Evolutionary conservation across 2,329 filamentous ascomycete genomes (phyloP).

Genomic region (Xylaria arbuscula): DNA sequence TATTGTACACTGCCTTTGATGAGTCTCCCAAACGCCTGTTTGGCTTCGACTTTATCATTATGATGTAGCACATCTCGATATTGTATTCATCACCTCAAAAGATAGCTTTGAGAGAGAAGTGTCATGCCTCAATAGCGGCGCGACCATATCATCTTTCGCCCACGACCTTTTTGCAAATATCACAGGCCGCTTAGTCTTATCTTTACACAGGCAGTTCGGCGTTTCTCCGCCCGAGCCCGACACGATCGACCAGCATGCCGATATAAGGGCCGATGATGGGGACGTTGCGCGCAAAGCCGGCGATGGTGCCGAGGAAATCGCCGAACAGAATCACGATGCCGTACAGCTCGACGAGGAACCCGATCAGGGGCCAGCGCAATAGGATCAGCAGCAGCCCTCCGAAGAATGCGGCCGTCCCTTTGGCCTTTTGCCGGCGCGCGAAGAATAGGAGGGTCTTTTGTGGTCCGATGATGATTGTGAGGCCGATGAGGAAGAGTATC

Average conservation of each 20-base stretch:
- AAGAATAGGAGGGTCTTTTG: slow-evolving; percentile 95
- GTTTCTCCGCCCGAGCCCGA: slow-evolving; percentile 75
- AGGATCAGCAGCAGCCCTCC: slow-evolving; percentile 86
- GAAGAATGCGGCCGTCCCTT: slow-evolving; percentile 90
- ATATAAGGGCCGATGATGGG: slow-evolving; percentile 91
- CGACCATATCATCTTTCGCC: neutral
- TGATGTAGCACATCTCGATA: slow-evolving; percentile 31
- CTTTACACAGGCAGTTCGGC: slow-evolving; percentile 79
- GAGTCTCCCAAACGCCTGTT: slow-evolving; percentile 19
- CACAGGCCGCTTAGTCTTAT: neutral
- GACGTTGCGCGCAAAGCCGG: slow-evolving; percentile 84
- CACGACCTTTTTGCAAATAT: neutral
- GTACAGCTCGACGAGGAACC: slow-evolving; percentile 91
- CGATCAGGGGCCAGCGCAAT: slow-evolving; percentile 88
- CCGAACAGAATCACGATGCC: slow-evolving; percentile 94
- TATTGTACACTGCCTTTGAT: slow-evolving; percentile 31
- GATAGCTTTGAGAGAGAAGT: slow-evolving; percentile 24
- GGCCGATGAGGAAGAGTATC: slow-evolving; percentile 97
- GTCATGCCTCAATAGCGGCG: slow-evolving; percentile 6
- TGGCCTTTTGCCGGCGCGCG: slow-evolving; percentile 89
- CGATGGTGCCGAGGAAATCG: slow-evolving; percentile 94
- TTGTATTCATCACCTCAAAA: slow-evolving; percentile 23
- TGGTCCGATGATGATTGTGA: slow-evolving; percentile 94
- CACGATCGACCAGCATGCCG: slow-evolving; percentile 75
- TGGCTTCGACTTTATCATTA: slow-evolving; percentile 33